Percentiles rank a stretch among this genome's conserved stretches.
Conservation (phyloP, 148 eudicot genomes). For the Diospyros lotus region DNA sequence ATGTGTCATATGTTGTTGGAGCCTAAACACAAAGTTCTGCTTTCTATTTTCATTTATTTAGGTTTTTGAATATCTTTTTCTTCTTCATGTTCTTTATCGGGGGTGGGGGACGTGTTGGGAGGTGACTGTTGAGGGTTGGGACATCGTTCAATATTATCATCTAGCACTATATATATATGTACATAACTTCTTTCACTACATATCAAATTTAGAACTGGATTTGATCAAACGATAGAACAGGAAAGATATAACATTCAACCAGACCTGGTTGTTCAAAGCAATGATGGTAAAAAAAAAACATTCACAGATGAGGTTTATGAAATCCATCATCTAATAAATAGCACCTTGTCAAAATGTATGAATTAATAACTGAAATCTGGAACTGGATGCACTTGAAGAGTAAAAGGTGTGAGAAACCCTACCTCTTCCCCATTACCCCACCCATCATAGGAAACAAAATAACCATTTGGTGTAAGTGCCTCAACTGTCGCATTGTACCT, state of each 20-base stretch:
- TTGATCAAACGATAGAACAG: background rate
- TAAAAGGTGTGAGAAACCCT: conserved; percentile 13
- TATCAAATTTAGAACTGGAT: background rate
- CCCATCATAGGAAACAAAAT: conserved; percentile 58
- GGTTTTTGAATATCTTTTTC: background rate
- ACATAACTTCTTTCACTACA: background rate
- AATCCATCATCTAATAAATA: background rate
- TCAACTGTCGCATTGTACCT: conserved; percentile 91
- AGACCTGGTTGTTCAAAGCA: too few relatives aligned
- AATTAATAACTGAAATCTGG: background rate
- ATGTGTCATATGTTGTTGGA: too few relatives aligned
- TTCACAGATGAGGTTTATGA: too few relatives aligned
- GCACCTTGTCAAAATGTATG: background rate
- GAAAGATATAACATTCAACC: too few relatives aligned
- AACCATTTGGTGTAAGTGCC: conserved; percentile 72
- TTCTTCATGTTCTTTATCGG: background rate
- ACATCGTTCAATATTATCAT: background rate
- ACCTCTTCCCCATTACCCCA: conserved; percentile 99
- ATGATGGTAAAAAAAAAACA: too few relatives aligned
- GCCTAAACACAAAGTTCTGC: too few relatives aligned
- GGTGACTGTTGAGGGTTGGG: too few relatives aligned
- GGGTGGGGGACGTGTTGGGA: too few relatives aligned
- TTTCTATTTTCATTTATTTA: background rate
- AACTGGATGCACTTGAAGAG: background rate
- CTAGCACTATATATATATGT: background rate